phyloP scores from a whole-genome alignment of 352 stramenopile species.

The Pythium oligandrum region DNA sequence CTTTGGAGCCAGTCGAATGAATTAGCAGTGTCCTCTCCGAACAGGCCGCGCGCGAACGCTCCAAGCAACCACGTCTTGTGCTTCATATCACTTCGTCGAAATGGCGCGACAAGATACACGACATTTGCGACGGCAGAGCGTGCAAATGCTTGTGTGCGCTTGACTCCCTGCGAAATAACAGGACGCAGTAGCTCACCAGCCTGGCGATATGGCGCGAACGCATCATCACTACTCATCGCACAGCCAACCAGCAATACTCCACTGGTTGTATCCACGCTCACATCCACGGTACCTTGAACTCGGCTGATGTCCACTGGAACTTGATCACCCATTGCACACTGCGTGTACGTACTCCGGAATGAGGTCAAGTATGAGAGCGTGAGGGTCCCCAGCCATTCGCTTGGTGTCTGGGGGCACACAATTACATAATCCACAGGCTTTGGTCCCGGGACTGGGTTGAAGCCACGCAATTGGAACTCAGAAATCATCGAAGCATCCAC shows the following conservation, averaged over 20 bases:
- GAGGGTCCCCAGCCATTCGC: slow-evolving; percentile 64
- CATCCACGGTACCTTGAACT: slow-evolving; percentile 30
- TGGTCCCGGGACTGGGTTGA: slow-evolving; percentile 53
- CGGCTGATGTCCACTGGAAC: slow-evolving; percentile 37
- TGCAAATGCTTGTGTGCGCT: slow-evolving; percentile 61
- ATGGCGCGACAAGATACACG: slow-evolving; percentile 65
- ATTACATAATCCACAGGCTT: slow-evolving; percentile 76
- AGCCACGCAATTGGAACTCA: slow-evolving; percentile 67
- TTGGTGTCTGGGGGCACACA: slow-evolving; percentile 62
- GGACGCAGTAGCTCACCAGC: slow-evolving; percentile 54
- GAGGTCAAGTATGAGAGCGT: slow-evolving; percentile 68
- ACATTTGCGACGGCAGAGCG: slow-evolving; percentile 58
- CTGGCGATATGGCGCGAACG: slow-evolving; percentile 58
- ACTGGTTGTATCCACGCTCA: slow-evolving; percentile 48
- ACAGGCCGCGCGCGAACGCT: slow-evolving; percentile 56
- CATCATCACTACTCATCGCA: slow-evolving; percentile 37
- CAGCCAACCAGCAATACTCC: slow-evolving; percentile 57
- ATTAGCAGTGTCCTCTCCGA: slow-evolving; percentile 20
- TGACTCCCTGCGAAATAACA: slow-evolving; percentile 38
- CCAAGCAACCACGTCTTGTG: slow-evolving; percentile 71
- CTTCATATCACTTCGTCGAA: slow-evolving; percentile 56
- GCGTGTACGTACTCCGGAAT: slow-evolving; percentile 64
- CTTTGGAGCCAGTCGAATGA: slow-evolving; percentile 36
- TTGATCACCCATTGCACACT: slow-evolving; percentile 68
- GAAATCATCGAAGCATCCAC: slow-evolving; percentile 54